A percentile compares a stretch with the other conserved stretches of the same genome.
phyloP scores from a whole-genome alignment of 495 filamentous ascomycete genomes.

The Xylaria curta region DNA sequence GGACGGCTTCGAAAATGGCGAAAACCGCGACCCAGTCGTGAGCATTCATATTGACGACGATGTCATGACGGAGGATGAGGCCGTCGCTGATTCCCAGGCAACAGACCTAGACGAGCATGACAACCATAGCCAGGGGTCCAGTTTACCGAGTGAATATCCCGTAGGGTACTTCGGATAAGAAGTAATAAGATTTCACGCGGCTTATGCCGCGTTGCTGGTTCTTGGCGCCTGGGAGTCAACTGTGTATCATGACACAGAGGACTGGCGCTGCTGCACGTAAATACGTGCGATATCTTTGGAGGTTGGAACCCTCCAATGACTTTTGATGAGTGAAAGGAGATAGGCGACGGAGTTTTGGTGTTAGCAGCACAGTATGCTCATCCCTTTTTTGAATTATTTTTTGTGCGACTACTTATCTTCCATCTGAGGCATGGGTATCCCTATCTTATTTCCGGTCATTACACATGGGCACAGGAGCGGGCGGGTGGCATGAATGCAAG shows the following conservation, averaged over 20 bases:
- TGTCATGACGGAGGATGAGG: constrained; percentile 31
- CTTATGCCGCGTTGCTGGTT: not conserved
- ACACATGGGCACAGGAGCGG: constrained; percentile 1
- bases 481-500: constrained; percentile 18
- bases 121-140: constrained; percentile 46
- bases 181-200: not conserved
- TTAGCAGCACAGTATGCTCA: not conserved
- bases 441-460: constrained; percentile 2
- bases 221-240: not conserved
- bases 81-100: not conserved
- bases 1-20: constrained; percentile 52
- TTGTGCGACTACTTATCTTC: constrained; percentile 2
- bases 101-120: constrained; percentile 34
- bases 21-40: constrained; percentile 49
- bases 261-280: not conserved
- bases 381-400: not conserved
- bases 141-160: constrained; percentile 49
- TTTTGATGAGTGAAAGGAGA: not conserved
- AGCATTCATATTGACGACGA: constrained; percentile 34
- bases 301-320: not conserved
- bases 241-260: not conserved
- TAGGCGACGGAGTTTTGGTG: constrained; percentile 13
- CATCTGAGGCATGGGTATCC: not conserved
- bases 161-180: constrained; percentile 23
- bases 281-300: constrained; percentile 1